Base-by-base conservation (phyloP, 2,329 filamentous ascomycete species). In the Ophiocordyceps camponoti-floridani region DNA sequence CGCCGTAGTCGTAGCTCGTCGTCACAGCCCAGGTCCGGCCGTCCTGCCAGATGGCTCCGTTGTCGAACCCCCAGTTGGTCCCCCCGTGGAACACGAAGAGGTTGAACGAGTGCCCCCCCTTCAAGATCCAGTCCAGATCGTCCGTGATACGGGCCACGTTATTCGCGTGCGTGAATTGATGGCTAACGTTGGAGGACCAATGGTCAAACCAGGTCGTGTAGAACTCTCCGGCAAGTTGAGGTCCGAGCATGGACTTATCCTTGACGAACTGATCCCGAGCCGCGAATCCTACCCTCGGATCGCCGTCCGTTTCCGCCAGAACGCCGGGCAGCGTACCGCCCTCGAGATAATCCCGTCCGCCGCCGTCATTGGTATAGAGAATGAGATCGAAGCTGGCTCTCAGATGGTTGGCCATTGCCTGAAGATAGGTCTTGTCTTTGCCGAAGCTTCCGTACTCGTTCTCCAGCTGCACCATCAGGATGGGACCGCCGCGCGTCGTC, bases 81-180 rank as follows among this genome's bases (percentile, higher is more conserved):
- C 68, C 69, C 4, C 69, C 69, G 48, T 72, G 68, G 47, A 72
- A 66, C 68, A 72, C 71, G 52, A 70, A 72, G 45, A 72, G 51
- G 52, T 62, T 69, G 47, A 73, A 66, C 0, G 66, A 48, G 42
- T 59, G 57, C 40, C 62, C 60, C 26, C 28, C 37, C 4, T 26
- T 26, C 4, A 48, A 45, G 2, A 48, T 13, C 43, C 43, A 48
- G 9, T 45, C 45, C 12, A 68, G 52, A 18, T 47, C 45, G 4
- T 27, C 23, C 19, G 45, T 23, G 13, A 33, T 43, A 3, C 18
- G 3, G 18, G 42, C 27, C n/a, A 40, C 19, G 13, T 27, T 45
- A 37, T 4, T n/a, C n/a, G n/a, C n/a, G n/a, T n/a, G 35, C 42
- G 8, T 58, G 63, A 47, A 23, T 5, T 70, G 71, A 49, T 71